A percentile compares a stretch with the other conserved stretches of the same genome.
phyloP scores from a whole-genome alignment of 1,139 yeast genomes.

The Taphrina betulina region DNA sequence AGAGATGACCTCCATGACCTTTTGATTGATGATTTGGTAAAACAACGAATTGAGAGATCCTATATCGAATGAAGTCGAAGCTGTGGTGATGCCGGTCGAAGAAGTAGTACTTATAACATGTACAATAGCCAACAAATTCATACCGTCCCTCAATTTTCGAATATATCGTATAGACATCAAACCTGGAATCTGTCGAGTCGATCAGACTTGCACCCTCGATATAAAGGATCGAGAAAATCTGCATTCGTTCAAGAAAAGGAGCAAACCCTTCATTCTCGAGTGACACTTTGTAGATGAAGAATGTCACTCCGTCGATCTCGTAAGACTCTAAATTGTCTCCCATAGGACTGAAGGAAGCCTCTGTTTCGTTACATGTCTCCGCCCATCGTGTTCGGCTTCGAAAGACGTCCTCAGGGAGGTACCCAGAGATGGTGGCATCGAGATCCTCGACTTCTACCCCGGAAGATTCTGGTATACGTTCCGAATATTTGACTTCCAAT shows the following conservation, averaged over 20 bases:
- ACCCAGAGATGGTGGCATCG: conserved; percentile 55
- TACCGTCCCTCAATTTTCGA: conserved; percentile 36
- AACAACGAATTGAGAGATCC: conserved; percentile 83
- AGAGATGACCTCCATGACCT: conserved; percentile 66
- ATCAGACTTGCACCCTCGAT: conserved; percentile 94
- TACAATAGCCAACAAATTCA: conserved; percentile 70
- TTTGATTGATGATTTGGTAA: conserved; percentile 77
- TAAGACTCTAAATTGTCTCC: conserved; percentile 51
- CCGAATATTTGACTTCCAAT: conserved; percentile 57
- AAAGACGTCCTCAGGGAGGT: conserved; percentile 54
- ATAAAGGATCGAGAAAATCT: conserved; percentile 73
- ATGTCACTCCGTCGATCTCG: conserved; percentile 45
- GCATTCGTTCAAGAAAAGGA: conserved; percentile 57
- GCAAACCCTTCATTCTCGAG: conserved; percentile 39
- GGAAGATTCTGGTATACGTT: conserved; percentile 49
- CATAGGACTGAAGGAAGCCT: conserved; percentile 49
- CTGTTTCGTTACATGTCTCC: conserved; percentile 51
- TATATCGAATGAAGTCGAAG: conserved; percentile 50
- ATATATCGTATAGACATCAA: conserved; percentile 58
- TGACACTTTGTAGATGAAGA: conserved; percentile 45
- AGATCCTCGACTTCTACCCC: conserved; percentile 40
- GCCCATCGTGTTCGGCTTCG: conserved; percentile 37
- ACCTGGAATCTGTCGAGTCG: conserved; percentile 67
- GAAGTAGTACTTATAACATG: conserved; percentile 82
- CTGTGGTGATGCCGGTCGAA: conserved; percentile 45